Evolutionary conservation across 1,139 yeast genomes (phyloP), one percentile per base, ranked within the genome.

Genomic region (Arxiozyma bovina): DNA sequence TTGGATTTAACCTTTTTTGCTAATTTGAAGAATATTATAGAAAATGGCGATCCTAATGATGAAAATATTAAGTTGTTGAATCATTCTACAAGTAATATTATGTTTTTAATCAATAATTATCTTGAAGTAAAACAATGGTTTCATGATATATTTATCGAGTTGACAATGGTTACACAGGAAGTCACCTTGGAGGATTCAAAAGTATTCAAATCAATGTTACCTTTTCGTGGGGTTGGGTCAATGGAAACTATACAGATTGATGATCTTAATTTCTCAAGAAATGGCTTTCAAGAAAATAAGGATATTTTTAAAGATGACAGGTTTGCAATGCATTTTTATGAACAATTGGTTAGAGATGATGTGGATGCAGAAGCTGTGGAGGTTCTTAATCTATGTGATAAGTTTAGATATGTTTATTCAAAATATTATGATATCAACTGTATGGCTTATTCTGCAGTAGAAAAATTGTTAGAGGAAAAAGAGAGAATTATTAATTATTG

Each of bases 181-280:
- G 72, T 87, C 22, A 85, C 95, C 0, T 73, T 86, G 17, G 80
- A 78, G 42, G 94, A 87, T 63, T 88, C 91, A 1, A 87, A 83
- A 55, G 85, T 83, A 1, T 86, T 86, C 68, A 75, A 77, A 53
- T 79, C 87, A 0, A 74, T 85, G 69, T 75, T 75, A 58, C 83
- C 81, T 44, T 85, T 82, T 42, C 58, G 60, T 15, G 58, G 60
- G 23, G 60, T 60, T n/a, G 67, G 65, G 6, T 65, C 50, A 80
- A 79, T 45, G 73, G 78, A 20, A 63, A 75, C 52, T 68, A 74
- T 50, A 21, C 42, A 45, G n/a, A 46, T 51, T 41, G 22, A 30
- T 18, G 48, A 45, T 30, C 11, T 27, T 20, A 30, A 20, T 18
- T 45, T 23, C 30, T 41, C 45, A 17, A 51, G 48, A 23, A 51